phyloP scores from a whole-genome alignment of 208 protist genomes.

The Acanthamoeba healyi region DNA sequence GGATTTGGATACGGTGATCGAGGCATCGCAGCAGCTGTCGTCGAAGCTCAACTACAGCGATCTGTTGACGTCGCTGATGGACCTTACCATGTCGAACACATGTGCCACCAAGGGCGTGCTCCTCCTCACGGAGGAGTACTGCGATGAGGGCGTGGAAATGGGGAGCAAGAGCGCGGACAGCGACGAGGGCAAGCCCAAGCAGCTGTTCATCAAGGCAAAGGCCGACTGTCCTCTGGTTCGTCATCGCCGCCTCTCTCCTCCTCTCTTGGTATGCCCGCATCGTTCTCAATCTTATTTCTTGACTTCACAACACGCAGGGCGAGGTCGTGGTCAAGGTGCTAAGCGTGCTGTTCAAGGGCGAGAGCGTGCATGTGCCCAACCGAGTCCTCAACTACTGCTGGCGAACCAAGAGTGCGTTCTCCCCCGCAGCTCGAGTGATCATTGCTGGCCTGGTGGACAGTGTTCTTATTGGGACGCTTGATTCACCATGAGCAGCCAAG shows the following conservation, averaged over 20 bases:
- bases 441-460: too few relatives aligned
- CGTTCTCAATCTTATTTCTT: neutral
- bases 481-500: too few relatives aligned
- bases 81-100: slow-evolving; percentile 2
- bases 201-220: neutral
- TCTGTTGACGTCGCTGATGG: slow-evolving; percentile 13
- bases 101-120: neutral
- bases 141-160: neutral
- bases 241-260: neutral
- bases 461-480: too few relatives aligned
- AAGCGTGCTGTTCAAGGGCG: neutral
- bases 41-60: slow-evolving; percentile 41
- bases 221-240: neutral
- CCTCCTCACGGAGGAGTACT: neutral
- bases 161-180: neutral
- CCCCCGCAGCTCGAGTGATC: too few relatives aligned
- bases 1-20: slow-evolving; percentile 47
- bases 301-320: neutral
- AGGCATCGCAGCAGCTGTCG: slow-evolving; percentile 19
- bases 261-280: too few relatives aligned
- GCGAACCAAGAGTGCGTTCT: slow-evolving; percentile 50
- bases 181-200: neutral
- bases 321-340: neutral
- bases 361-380: neutral
- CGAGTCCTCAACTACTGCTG: slow-evolving; percentile 65